Base-by-base conservation (phyloP, 2,329 filamentous ascomycete genomes). In the Paramyrothecium sp. region DNA sequence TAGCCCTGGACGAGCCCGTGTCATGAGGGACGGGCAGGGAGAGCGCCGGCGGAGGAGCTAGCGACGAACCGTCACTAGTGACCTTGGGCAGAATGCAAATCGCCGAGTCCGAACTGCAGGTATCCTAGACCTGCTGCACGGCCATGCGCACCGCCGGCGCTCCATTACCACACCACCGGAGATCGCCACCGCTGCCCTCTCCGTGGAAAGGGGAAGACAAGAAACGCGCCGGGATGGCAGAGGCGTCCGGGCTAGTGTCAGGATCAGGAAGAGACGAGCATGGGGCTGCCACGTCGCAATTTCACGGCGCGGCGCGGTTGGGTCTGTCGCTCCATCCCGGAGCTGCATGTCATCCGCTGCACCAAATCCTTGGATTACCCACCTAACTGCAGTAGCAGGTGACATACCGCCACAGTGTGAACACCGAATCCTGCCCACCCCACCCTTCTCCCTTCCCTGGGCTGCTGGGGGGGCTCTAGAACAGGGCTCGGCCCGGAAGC, bases 281-380 rank as follows among this genome's bases (percentile, higher is more conserved):
- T 60, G 56, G 48, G 61, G 52, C 60, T 65, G 66, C 66, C 65
- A 68, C 65, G 66, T 68, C 65, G 65, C 65, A 67, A 67, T 68
- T 64, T 68, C 57, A 63, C 61, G 65, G 66, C 58, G 65, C 65
- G 65, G 63, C 63, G 60, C 64, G 62, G 62, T 61, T 58, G 54
- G 64, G 59, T 57, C 64, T 66, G 8, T 66, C 56, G 57, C 65
- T 65, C 65, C 65, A 67, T 67, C 63, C 62, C 63, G 56, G 65
- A 11, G 58, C 64, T 68, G 65, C 64, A 67, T 68, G 64, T 68
- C 66, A 68, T 68, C 61, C 7, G 44, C 44, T 48, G 51, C 22
- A 38, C 33, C 33, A 38, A 38, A 38, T 38, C 33, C 33, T 16
- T 38, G 33, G 33, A 38, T 38, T 38, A 38, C 33, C 33, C 33